Conservation (phyloP, 2,329 filamentous ascomycete genomes). For the Cadophora malorum region DNA sequence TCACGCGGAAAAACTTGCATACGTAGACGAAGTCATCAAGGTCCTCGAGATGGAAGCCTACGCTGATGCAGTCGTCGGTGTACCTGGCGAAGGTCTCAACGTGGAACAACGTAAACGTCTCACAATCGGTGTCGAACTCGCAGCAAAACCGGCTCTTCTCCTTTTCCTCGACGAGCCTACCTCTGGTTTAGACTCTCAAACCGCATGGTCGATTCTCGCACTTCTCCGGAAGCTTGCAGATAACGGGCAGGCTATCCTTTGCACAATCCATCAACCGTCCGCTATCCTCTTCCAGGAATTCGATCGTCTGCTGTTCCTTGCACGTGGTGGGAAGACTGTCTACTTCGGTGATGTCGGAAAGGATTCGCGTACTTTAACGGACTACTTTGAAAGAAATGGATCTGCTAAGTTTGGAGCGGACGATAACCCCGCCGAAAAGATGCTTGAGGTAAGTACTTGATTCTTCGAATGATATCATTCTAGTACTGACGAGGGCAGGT, state of each 20-base stretch:
- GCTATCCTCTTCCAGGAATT: constrained; percentile 94
- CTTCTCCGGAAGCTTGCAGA: constrained; percentile 89
- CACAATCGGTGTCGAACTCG: constrained; percentile 93
- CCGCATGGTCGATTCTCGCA: constrained; percentile 89
- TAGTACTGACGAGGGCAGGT: constrained; percentile 38
- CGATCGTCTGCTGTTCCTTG: constrained; percentile 79
- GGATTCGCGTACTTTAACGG: constrained; percentile 69
- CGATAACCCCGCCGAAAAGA: constrained; percentile 85
- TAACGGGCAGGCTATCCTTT: constrained; percentile 90
- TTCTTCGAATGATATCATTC: too few species aligned
- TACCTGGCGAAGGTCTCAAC: constrained; percentile 85
- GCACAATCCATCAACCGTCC: constrained; percentile 96
- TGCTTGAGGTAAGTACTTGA: constrained; percentile 70
- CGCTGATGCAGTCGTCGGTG: constrained; percentile 88
- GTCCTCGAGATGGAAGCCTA: constrained; percentile 90
- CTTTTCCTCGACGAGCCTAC: constrained; percentile 96
- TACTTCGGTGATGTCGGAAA: constrained; percentile 83
- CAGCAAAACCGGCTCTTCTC: constrained; percentile 86
- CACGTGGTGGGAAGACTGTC: constrained; percentile 76
- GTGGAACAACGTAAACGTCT: constrained; percentile 76
- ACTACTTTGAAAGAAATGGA: constrained; percentile 79
- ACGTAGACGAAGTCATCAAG: constrained; percentile 90
- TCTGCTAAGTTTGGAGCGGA: constrained; percentile 67
- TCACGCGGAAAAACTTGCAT: constrained; percentile 78
- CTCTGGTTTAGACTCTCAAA: constrained; percentile 91